Percentiles rank a stretch among this genome's conserved stretches.
Evolutionary conservation across 352 stramenopile species (phyloP).

Genomic region (Phytophthora vignae): DNA sequence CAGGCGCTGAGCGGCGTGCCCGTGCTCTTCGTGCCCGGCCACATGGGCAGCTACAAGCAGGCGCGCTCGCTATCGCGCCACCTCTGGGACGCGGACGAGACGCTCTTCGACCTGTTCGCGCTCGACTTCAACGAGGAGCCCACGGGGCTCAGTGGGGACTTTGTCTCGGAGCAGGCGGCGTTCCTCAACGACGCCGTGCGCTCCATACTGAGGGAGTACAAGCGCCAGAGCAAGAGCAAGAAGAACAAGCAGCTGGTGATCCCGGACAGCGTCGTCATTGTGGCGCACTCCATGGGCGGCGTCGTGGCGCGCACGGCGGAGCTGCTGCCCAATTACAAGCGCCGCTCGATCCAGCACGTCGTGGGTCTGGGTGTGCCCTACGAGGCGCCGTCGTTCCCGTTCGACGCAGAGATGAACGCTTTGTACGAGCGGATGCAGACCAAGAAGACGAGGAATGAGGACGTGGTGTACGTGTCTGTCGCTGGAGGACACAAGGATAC

Average conservation of each 20-base stretch:
- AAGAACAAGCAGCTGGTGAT: constrained; percentile 24
- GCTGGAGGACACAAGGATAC: constrained; percentile 85
- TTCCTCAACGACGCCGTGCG: constrained; percentile 82
- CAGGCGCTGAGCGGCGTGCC: constrained; percentile 66
- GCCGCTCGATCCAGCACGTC: constrained; percentile 79
- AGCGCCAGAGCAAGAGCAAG: constrained; percentile 33
- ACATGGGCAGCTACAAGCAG: constrained; percentile 90
- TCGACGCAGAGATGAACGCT: constrained; percentile 69
- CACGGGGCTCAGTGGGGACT: constrained; percentile 73
- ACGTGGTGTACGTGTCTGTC: constrained; percentile 74
- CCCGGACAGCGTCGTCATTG: constrained; percentile 74
- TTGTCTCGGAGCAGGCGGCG: constrained; percentile 71
- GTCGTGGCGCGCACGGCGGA: constrained; percentile 73
- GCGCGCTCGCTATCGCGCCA: constrained; percentile 80
- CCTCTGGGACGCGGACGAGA: constrained; percentile 61
- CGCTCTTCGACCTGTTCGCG: constrained; percentile 83
- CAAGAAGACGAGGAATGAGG: constrained; percentile 26
- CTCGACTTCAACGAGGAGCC: constrained; percentile 82
- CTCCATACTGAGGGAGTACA: constrained; percentile 67
- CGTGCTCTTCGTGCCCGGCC: constrained; percentile 84
- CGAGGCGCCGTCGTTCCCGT: constrained; percentile 57
- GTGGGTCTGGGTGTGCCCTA: constrained; percentile 78
- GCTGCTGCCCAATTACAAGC: constrained; percentile 78
- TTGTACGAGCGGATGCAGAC: constrained; percentile 65
- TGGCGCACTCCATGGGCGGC: constrained; percentile 89